Evolutionary conservation across 331 rosid genomes (phyloP), one percentile per base, ranked within the genome.

Genomic region (Rhamnella rubrinervis): DNA sequence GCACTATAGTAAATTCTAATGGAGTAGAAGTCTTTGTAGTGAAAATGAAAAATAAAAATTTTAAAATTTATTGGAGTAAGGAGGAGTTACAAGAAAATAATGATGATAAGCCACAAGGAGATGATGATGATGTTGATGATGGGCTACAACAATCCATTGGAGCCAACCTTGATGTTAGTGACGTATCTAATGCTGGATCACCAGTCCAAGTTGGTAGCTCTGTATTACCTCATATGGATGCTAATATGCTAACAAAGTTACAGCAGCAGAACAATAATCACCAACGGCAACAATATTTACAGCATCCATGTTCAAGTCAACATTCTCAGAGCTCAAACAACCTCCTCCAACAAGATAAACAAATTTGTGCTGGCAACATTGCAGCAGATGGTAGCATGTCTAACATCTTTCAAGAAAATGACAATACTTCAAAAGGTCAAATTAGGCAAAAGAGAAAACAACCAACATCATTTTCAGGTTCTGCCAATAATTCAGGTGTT

Each of bases 401-500:
- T 63, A 81, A 63, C 61, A 70, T 71, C 55, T 78, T 86, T 69
- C 87, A 78, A 73, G 86, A 81, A 82, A 75, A 79, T 70, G 85
- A 81, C 44, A 71, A 90, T 90, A 83, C 64, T 69, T 68, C 88
- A 71, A 82, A 84, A 64, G 63, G 55, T 82, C 80, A 85, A 72
- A 66, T 56, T 55, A 83, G 72, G 58, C 78, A 76, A 71, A 90
- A 87, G 83, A 77, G 87, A 77, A 90, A 87, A 79, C 80, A 75
- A 46, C 76, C 77, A 6, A 80, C 63, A 63, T 76, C 89, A 68
- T 82, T 86, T 70, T 79, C 90, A 38, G 85, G 85, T 63, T 83
- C 86, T 71, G 81, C 85, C 66, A 82, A 82, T 66, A 82, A 90
- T 78, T 76, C 90, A 55, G 92, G 92, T 58, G 66, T 79, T 37